Evolutionary conservation across 495 filamentous ascomycete species (phyloP), one percentile per base, ranked within the genome.

Genomic region (Penicillium coprophilum): DNA sequence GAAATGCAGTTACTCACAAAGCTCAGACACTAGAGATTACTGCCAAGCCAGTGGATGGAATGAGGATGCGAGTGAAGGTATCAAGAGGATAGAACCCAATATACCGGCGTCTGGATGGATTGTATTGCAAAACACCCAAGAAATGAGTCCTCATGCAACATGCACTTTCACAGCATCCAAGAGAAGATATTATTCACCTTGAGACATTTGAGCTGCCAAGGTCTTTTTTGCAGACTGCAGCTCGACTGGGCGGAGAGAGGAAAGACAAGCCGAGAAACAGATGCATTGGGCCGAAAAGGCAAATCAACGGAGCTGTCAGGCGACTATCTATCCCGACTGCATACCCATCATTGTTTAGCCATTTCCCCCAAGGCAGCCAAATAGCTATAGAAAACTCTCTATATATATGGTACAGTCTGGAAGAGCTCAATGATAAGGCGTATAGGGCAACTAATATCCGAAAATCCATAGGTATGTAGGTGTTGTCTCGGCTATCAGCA

Each of bases 41-140:
- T 2, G 53, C 62, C 0, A 65, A 61, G 44, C 62, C 57, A 23
- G 59, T 65, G 6, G 65, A 68, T 52, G 62, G 65, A 10, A 63
- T 47, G 50, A 58, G 40, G 53, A 68, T 68, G 59, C 56, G 38
- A 21, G 62, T 63, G 19, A 51, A 40, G 28, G 11, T 28, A 28
- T 27, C 24, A 19, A n/a, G 5, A 46, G 15, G 24, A 30, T 30
- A 46, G 5, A n/a, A 27, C 28, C 13, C 23, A 23, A n/a, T 28
- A 28, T 19, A 12, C 4, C 15, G 2, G n/a, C 15, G n/a, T 17
- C n/a, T 17, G 17, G 9, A 38, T 17, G n/a, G 34, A 7, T 9
- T 9, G 0, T 0, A 2, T 17, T 38, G 34, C 15, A 38, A 8
- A 15, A 32, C 30, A 3, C 11, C 6, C 6, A 38, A 17, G 6